These are phyloP conservation scores for Fusarium xylarioides DNA, from an alignment of 2,329 filamentous ascomycete genomes.

Conservation along the genomic window DNA sequence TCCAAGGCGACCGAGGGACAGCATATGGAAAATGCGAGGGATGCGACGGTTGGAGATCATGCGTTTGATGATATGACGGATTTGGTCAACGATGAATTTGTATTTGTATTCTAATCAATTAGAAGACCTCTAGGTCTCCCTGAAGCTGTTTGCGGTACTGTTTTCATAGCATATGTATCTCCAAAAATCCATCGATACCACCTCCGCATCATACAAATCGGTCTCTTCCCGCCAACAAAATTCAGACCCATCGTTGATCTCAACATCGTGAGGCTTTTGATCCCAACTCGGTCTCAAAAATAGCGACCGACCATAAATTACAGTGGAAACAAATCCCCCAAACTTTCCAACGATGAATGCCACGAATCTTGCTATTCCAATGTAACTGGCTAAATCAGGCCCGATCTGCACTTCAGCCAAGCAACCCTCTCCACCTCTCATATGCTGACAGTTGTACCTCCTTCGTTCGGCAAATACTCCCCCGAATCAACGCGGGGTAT, in stretches of 20 bases:
- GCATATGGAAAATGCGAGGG: background rate
- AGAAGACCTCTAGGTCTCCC: fast-evolving
- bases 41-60: slow-evolving; percentile 8
- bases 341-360: background rate
- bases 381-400: slow-evolving; percentile 6
- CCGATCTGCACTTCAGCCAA: slow-evolving; percentile 24
- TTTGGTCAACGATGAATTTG: slow-evolving; percentile 35
- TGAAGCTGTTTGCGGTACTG: fast-evolving
- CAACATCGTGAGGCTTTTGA: background rate
- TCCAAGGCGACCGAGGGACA: slow-evolving; percentile 5
- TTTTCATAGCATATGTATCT: too few species aligned
- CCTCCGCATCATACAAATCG: background rate
- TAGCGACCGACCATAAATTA: background rate
- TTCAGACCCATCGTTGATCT: background rate
- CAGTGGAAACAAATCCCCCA: background rate
- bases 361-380: slow-evolving; percentile 9
- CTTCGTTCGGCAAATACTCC: slow-evolving; percentile 9
- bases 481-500: slow-evolving; percentile 25
- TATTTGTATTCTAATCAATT: slow-evolving; percentile 22
- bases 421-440: slow-evolving; percentile 13
- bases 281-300: background rate
- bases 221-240: background rate
- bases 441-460: slow-evolving; percentile 8
- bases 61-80: slow-evolving; percentile 32
- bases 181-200: background rate